Base-by-base conservation (phyloP, 768 basidiomycete species). In the Russula earlei region DNA sequence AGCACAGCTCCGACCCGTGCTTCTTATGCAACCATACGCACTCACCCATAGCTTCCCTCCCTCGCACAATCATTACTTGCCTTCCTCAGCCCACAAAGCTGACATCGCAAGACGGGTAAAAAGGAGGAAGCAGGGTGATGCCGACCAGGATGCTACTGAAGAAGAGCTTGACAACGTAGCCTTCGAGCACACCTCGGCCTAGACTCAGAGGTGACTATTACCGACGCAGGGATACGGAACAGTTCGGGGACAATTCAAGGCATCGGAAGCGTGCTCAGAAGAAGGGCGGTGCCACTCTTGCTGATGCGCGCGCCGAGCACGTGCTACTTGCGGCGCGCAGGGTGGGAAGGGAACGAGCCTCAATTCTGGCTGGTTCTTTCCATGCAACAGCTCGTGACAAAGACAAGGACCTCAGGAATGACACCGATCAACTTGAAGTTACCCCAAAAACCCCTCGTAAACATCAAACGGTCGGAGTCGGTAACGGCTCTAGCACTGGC, bases 291-390 rank as follows among this genome's bases (percentile, higher is more conserved):
- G 77, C 38, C 55, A 77, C 42, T 66, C 75, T 58, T 70, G 60
- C 83, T 2, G 87, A 90, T 58, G 87, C 87, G 4, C 77, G 83
- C 44, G 74, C 77, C 0, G 87, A 89, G 62, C 85, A 85, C 62
- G 69, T 88, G 11, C 72, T 90, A 1, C 70, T 85, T 12, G 87
- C 87, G 3, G 82, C 85, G 9, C 78, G 84, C n/a, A 81, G 72
- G 51, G 74, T 87, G 4, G 86, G 86, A 4, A 76, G 79, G 31
- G 74, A 80, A 52, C 78, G 85, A 8, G 77, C 81, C 0, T 75
- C 55, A 5, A 52, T 79, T n/a, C 65, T 82, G 20, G 75, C 80
- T 0, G 83, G 83, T 6, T 66, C 81, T n/a, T 50, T 51, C 20
- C 25, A 58, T 62, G 65, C 71, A 19, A 70, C 71, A 5, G 67